Evolutionary conservation across 805 yeast genomes (phyloP), one percentile per base, ranked within the genome.

Genomic region (Jamesozyma jinghongensis): DNA sequence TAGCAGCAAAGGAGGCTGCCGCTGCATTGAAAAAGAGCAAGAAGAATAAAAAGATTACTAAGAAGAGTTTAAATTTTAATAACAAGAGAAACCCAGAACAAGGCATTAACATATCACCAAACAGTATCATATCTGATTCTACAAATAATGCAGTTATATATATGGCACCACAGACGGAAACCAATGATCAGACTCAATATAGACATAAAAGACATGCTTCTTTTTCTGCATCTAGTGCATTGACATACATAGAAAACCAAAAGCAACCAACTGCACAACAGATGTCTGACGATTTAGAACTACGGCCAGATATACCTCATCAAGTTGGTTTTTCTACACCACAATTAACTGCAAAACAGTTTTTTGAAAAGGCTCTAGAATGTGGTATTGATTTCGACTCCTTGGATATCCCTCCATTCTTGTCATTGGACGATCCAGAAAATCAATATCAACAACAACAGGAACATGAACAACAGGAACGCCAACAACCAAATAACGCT

Each of bases 271-370:
- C 43, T 14, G 42, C 39, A 7, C 42, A 47, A 16, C 50, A 49
- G 29, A 37, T 40, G n/a, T 36, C 41, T 20, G 42, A 35, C 19
- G 54, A 50, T 20, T 17, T 46, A n/a, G 51, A 48, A 34, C 38
- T 45, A 13, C 38, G 50, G 31, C 41, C 49, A n/a, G 61, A 53
- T 41, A 43, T 56, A 2, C 87, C 88, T 1, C 72, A 71, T 34
- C 86, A 82, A 52, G 87, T 82, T 19, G 84, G 80, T 2, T 85
- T 83, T 55, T 76, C 94, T 1, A 82, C 94, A 1, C 95, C 95
- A 3, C 94, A 85, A 57, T 53, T 77, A 34, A 53, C 68, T 11
- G 79, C 81, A 1, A 63, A 65, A 16, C 75, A 73, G 28, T 48
- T 70, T 18, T 59, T 62, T 40, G 62, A 64, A 46, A 57, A 53